Conservation (phyloP, 768 basidiomycete species). For the Leccinum boreale region DNA sequence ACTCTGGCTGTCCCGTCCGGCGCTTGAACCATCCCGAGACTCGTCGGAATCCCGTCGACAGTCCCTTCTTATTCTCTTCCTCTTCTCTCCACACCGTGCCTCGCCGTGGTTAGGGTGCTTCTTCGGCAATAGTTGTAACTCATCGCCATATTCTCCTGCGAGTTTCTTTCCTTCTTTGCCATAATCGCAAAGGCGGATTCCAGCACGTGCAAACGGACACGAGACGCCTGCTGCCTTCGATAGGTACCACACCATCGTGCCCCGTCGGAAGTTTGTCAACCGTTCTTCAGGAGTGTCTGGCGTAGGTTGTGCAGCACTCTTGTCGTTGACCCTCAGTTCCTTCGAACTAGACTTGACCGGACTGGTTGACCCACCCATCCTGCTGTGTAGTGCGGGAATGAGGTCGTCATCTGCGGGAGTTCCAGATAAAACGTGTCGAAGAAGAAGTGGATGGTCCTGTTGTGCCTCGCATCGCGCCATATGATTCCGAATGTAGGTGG, state of each 20-base stretch:
- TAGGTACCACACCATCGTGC: slow-evolving; percentile 81
- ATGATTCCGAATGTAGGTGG: slow-evolving; percentile 77
- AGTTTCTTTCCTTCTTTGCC: slow-evolving; percentile 44
- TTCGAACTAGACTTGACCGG: slow-evolving; percentile 26
- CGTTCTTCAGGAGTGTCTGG: slow-evolving; percentile 31
- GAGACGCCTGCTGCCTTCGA: slow-evolving; percentile 70
- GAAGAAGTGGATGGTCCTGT: slow-evolving; percentile 70
- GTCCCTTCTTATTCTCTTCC: slow-evolving; percentile 39
- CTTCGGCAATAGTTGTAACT: slow-evolving; percentile 38
- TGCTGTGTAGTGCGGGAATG: slow-evolving; percentile 66
- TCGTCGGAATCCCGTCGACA: slow-evolving; percentile 24
- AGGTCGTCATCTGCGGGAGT: slow-evolving; percentile 72
- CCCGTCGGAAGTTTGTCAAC: slow-evolving; percentile 70
- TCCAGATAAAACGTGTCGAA: slow-evolving; percentile 70
- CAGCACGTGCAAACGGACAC: slow-evolving; percentile 71
- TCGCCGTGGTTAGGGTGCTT: slow-evolving; percentile 35
- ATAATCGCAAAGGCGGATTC: slow-evolving; percentile 72
- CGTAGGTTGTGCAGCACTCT: slow-evolving; percentile 6
- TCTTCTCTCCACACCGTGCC: slow-evolving; percentile 45
- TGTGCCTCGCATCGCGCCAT: slow-evolving; percentile 67
- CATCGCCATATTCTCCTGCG: slow-evolving; percentile 24
- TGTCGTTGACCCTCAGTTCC: slow-evolving; percentile 26
- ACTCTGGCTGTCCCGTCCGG: slow-evolving; percentile 18
- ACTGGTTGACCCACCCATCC: slow-evolving; percentile 61
- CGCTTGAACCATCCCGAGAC: slow-evolving; percentile 7